These are phyloP conservation scores for Nitzschia sp. DNA, from an alignment of 108 stramenopile species.

Conservation along the genomic window DNA sequence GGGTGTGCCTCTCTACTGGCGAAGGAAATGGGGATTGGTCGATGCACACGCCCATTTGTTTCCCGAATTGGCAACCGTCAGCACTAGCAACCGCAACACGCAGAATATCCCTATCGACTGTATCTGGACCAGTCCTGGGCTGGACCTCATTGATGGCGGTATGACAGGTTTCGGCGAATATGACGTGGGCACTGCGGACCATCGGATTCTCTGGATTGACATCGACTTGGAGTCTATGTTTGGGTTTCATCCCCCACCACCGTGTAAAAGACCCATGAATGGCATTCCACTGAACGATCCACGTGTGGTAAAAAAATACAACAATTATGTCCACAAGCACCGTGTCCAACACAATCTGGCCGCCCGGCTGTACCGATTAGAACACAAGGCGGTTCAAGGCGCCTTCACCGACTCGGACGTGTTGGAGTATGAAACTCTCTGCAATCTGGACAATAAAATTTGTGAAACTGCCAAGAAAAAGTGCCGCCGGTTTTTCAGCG, in stretches of 20 bases:
- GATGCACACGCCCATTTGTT: background rate
- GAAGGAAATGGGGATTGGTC: background rate
- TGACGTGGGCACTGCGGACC: background rate
- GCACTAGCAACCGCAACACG: background rate
- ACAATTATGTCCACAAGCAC: background rate
- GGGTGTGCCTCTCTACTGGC: background rate
- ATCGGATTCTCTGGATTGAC: background rate
- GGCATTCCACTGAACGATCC: background rate
- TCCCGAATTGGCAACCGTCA: background rate
- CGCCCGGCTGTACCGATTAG: background rate
- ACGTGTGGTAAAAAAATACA: background rate
- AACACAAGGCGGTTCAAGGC: background rate
- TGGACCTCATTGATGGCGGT: background rate
- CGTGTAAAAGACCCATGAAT: background rate
- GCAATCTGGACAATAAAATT: background rate
- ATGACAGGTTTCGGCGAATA: background rate
- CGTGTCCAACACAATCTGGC: background rate
- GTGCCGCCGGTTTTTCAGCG: background rate
- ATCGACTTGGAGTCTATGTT: background rate
- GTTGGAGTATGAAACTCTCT: background rate
- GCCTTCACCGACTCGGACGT: background rate
- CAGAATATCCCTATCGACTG: background rate
- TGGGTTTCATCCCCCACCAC: background rate
- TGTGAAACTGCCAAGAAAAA: background rate
- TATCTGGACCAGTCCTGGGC: background rate